Evolutionary conservation across 352 stramenopile genomes (phyloP).

Genomic region (Aphanomyces stellatus): DNA sequence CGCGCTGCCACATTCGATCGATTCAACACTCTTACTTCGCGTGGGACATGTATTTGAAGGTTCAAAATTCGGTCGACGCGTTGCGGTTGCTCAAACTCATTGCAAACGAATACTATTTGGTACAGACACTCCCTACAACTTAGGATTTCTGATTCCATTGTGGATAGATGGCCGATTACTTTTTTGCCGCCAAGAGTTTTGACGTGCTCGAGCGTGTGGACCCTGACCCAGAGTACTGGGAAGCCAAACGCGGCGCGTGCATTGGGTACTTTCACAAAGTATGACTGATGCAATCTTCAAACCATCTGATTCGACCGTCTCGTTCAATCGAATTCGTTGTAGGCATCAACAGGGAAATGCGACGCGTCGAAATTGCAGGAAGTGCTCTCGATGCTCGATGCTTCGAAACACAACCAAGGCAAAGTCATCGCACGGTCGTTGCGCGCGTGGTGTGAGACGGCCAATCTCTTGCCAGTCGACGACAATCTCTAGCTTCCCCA

Average conservation of each 20-base stretch:
- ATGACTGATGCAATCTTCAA: not conserved
- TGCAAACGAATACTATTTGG: conserved; percentile 56
- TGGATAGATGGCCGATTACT: conserved; percentile 39
- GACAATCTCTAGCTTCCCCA: not conserved
- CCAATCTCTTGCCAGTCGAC: not conserved
- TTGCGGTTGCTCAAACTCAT: conserved; percentile 61
- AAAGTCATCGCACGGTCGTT: conserved; percentile 14
- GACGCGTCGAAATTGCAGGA: conserved; percentile 8
- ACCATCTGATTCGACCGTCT: too few relatives aligned
- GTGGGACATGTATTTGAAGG: conserved; percentile 59
- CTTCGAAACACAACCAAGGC: conserved; percentile 18
- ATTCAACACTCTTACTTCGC: conserved; percentile 25
- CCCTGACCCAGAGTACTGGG: conserved; percentile 61
- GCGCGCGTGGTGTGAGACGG: conserved; percentile 1
- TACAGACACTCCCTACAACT: conserved; percentile 5
- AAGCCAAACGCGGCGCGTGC: conserved; percentile 61
- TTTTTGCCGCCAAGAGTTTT: conserved; percentile 57
- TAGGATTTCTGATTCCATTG: not conserved
- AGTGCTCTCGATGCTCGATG: conserved; percentile 16
- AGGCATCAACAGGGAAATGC: conserved; percentile 13
- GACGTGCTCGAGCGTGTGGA: conserved; percentile 66
- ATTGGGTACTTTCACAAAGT: conserved; percentile 55
- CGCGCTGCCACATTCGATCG: conserved; percentile 43
- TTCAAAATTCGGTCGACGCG: conserved; percentile 42
- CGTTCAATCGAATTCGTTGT: too few relatives aligned